phyloP scores from a whole-genome alignment of 2,329 filamentous ascomycete genomes.

The Coniella lustricola region DNA sequence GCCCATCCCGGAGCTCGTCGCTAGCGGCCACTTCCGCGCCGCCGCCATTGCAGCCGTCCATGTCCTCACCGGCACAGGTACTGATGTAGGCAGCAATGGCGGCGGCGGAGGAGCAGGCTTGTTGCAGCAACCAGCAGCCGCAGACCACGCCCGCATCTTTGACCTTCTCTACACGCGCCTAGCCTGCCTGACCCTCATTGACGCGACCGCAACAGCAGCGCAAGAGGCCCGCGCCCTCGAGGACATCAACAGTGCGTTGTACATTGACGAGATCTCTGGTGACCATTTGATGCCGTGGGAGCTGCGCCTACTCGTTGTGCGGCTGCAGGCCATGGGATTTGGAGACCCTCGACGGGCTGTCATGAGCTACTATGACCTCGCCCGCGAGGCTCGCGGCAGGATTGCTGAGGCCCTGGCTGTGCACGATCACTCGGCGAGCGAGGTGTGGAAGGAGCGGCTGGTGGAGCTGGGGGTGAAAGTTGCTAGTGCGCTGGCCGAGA shows the following conservation, averaged over 20 bases:
- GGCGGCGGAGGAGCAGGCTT: constrained; percentile 2
- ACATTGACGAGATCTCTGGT: constrained; percentile 45
- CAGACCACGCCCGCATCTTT: constrained; percentile 63
- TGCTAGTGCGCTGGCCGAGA: constrained; percentile 65
- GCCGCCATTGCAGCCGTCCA: constrained; percentile 64
- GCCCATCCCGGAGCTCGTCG: constrained; percentile 61
- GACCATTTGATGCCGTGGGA: constrained; percentile 78
- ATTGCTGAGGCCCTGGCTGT: constrained; percentile 39
- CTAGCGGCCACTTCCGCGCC: constrained; percentile 69
- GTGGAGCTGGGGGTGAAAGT: constrained; percentile 66
- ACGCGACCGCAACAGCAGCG: constrained; percentile 60
- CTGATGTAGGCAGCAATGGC: constrained; percentile 11
- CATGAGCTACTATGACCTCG: constrained; percentile 86
- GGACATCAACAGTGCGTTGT: constrained; percentile 52
- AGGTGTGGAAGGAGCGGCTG: constrained; percentile 65
- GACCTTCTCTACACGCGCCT: constrained; percentile 73
- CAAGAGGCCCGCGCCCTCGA: constrained; percentile 60
- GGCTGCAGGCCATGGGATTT: constrained; percentile 79
- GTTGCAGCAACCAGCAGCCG: constrained; percentile 31
- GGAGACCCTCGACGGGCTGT: constrained; percentile 77
- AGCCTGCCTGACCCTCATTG: constrained; percentile 73
- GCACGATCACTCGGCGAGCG: constrained; percentile 47
- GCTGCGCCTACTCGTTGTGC: constrained; percentile 72
- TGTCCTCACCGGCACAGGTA: constrained; percentile 46
- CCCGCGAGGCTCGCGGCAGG: constrained; percentile 63